Evolutionary conservation across 164 flowering plant species (phyloP), one percentile per base, ranked within the genome.

Genomic region (Akebia trifoliata): DNA sequence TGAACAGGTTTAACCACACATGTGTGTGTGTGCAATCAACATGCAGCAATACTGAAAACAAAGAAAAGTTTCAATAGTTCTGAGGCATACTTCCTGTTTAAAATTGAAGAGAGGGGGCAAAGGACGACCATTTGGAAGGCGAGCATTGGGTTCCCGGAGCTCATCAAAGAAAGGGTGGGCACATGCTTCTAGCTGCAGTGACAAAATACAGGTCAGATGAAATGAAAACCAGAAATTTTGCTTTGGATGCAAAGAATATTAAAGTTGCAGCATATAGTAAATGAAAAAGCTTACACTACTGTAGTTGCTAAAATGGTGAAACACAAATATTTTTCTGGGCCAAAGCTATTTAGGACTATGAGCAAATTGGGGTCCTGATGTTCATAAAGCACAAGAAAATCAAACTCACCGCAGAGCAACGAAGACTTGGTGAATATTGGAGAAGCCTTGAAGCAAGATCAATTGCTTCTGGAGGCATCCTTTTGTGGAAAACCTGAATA

Each of bases 391-490:
- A 57, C 51, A 21, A 24, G 20, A 50, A 4, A 1, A 8, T 61
- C 44, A 18, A 63, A 78, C 92, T 76, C 60, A 91, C 97, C 10
- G 97, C 94, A 44, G 87, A 86, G 78, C 97, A 91, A 49, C 97
- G 97, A 61, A 91, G 96, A 74, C 86, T 88, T 12, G 97, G 97
- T 36, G 97, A 91, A 60, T 91, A 91, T 43, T 91, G 97, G 44
- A 91, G 87, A 57, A 91, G 85, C 22, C 97, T 74, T 36, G 97
- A 91, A 32, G 92, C 84, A 63, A 91, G 97, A 69, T 91, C 97
- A 63, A 91, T 88, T 28, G 97, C 97, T 79, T 91, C 97, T 45
- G 97, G 90, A 70, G 97, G 97, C 95, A 84, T 90, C 56, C 89
- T 63, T 53, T 90, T 84, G 70, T 85, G 94, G 59, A 91, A 91